phyloP scores from a whole-genome alignment of 225 moss, liverwort and hornwort species.

The Polytrichum formosum region DNA sequence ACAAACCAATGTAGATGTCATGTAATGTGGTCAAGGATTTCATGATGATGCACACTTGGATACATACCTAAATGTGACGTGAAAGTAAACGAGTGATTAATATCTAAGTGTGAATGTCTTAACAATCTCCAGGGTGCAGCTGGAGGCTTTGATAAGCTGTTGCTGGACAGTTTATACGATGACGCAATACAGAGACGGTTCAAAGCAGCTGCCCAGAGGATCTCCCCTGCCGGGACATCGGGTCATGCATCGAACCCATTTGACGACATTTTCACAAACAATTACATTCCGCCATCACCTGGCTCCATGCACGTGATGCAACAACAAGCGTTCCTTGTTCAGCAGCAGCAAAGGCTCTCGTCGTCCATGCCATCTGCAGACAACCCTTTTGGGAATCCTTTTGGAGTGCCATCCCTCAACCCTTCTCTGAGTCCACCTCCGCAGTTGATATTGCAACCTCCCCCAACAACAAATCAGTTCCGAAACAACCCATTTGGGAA shows the following conservation, averaged over 20 bases:
- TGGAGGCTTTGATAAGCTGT: slow-evolving; percentile 42
- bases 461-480: slow-evolving; percentile 17
- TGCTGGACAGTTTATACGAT: slow-evolving; percentile 50
- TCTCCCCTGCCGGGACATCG: slow-evolving; percentile 16
- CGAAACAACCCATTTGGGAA: slow-evolving; percentile 48
- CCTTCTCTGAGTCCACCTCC: slow-evolving; percentile 18
- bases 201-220: slow-evolving; percentile 13
- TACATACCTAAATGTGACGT: too few relatives aligned
- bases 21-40: not conserved
- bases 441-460: slow-evolving; percentile 23
- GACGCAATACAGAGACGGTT: slow-evolving; percentile 46
- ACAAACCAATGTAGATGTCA: not conserved
- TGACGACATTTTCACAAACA: slow-evolving; percentile 39
- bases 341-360: slow-evolving; percentile 30
- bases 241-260: slow-evolving; percentile 27
- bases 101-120: too few relatives aligned
- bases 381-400: slow-evolving; percentile 20
- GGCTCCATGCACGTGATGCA: slow-evolving; percentile 38
- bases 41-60: too few relatives aligned
- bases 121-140: too few relatives aligned
- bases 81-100: too few relatives aligned
- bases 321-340: slow-evolving; percentile 39
- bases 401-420: slow-evolving; percentile 20
- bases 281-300: slow-evolving; percentile 29
- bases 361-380: slow-evolving; percentile 17